These are phyloP conservation scores for Cryphonectria carpinicola DNA, from an alignment of 2,329 filamentous ascomycete genomes.

Conservation along the genomic window DNA sequence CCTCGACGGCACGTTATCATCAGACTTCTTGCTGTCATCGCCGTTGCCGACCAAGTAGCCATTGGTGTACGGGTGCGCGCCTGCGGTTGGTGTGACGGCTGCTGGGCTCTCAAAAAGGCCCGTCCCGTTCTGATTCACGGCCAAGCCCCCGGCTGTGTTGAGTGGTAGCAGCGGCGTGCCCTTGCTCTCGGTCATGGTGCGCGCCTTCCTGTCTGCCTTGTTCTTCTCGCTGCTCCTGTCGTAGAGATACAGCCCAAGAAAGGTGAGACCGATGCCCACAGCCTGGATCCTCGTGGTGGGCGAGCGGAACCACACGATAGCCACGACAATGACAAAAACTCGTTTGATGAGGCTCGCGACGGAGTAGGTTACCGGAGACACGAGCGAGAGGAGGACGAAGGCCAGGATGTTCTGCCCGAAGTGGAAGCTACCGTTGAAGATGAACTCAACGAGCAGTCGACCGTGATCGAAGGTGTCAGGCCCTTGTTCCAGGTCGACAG, in stretches of 20 bases:
- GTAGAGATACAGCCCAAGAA: constrained; percentile 91
- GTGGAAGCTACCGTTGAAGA: constrained; percentile 97
- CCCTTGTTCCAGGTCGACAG: constrained; percentile 62
- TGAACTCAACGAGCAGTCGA: constrained; percentile 77
- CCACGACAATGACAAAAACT: constrained; percentile 93
- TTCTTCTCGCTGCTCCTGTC: constrained; percentile 88
- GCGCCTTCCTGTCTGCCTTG: constrained; percentile 82
- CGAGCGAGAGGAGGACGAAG: constrained; percentile 88
- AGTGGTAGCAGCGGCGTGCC: constrained; percentile 69
- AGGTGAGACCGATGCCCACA: constrained; percentile 84
- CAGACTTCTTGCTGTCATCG: constrained; percentile 61
- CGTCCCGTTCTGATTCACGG: constrained; percentile 36
- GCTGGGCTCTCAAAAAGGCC: constrained; percentile 44
- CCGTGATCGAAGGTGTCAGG: constrained; percentile 77
- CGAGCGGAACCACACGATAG: constrained; percentile 95
- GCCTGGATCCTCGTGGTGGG: constrained; percentile 83
- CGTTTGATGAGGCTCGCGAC: constrained; percentile 96
- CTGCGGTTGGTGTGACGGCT: constrained; percentile 18
- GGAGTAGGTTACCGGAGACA: constrained; percentile 95
- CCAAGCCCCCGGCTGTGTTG: constrained; percentile 48
- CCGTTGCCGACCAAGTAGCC: constrained; percentile 46
- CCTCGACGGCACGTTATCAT: constrained; percentile 49
- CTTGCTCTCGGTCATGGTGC: constrained; percentile 61
- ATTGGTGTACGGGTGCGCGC: constrained; percentile 48
- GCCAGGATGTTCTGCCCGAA: constrained; percentile 96